Evolutionary conservation across 176 grass and related monocot species (phyloP).

Genomic region (Ensete ventricosum): DNA sequence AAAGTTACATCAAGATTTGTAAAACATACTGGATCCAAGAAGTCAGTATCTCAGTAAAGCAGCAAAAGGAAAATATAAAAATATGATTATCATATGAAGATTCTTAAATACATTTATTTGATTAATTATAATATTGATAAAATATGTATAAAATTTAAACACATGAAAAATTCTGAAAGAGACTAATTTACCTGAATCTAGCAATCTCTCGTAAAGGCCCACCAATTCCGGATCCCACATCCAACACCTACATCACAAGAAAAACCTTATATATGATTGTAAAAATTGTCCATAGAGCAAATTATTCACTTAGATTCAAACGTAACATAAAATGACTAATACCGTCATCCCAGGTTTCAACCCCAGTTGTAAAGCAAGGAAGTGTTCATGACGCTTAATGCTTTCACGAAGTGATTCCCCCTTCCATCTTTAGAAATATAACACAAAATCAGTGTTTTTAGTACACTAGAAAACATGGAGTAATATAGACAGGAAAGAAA

Average conservation of each 20-base stretch:
- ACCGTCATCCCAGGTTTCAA: slow-evolving; percentile 95
- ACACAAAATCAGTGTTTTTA: neutral
- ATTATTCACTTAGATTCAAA: neutral
- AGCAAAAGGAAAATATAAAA: no score
- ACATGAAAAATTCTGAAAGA: neutral
- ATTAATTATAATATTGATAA: neutral
- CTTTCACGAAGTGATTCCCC: slow-evolving; percentile 89
- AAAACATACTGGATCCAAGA: no score
- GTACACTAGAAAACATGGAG: neutral
- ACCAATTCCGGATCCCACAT: slow-evolving; percentile 92
- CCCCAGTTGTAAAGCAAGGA: slow-evolving; percentile 82
- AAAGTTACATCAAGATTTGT: no score
- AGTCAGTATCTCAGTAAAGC: no score
- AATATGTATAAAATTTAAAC: neutral
- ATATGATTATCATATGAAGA: no score
- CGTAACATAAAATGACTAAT: neutral
- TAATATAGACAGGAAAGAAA: neutral
- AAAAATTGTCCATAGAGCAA: neutral
- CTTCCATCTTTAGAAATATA: slow-evolving; percentile 58
- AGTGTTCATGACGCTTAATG: slow-evolving; percentile 90
- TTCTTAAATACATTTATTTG: no score
- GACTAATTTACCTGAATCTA: slow-evolving; percentile 66
- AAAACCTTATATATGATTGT: slow-evolving; percentile 1
- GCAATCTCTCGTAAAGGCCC: slow-evolving; percentile 92
- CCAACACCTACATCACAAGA: slow-evolving; percentile 57